A percentile compares a stretch with the other conserved stretches of the same genome.
These are phyloP conservation scores for Fusarium marasasianum DNA, from an alignment of 2,329 filamentous ascomycete species.

Conservation along the genomic window DNA sequence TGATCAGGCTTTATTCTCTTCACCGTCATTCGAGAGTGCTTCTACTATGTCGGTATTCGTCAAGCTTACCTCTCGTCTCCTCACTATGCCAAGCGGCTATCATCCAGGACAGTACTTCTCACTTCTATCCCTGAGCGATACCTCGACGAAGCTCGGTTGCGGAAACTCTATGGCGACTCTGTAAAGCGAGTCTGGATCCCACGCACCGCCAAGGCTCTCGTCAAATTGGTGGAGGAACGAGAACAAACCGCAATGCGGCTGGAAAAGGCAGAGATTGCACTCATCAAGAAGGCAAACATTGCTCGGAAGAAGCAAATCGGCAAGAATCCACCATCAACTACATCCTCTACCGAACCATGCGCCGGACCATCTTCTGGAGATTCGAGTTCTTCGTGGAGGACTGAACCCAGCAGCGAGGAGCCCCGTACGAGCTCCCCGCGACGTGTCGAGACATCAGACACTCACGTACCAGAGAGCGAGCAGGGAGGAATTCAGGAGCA, in stretches of 20 bases:
- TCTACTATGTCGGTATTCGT: conserved; percentile 91
- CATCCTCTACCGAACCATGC: conserved; percentile 17
- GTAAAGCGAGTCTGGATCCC: conserved; percentile 88
- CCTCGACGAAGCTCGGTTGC: conserved; percentile 78
- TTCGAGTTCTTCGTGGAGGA: conserved; percentile 23
- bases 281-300: conserved; percentile 82
- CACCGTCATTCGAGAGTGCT: conserved; percentile 84
- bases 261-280: conserved; percentile 85
- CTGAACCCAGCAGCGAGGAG: conserved; percentile 17
- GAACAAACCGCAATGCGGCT: conserved; percentile 83
- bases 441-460: conserved; percentile 9
- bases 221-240: conserved; percentile 82
- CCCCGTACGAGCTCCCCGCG: not conserved
- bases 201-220: conserved; percentile 78
- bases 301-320: conserved; percentile 67
- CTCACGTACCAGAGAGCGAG: not conserved
- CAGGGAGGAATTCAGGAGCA: not conserved
- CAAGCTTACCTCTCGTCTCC: conserved; percentile 92
- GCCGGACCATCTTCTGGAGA: conserved; percentile 16
- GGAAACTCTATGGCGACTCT: conserved; percentile 81
- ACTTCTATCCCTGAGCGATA: conserved; percentile 84
- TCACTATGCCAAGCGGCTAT: conserved; percentile 84
- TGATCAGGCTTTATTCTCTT: conserved; percentile 81
- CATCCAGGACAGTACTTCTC: conserved; percentile 89
- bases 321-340: not conserved